phyloP scores from a whole-genome alignment of 306 rosid genomes.

The Quercus rubra region DNA sequence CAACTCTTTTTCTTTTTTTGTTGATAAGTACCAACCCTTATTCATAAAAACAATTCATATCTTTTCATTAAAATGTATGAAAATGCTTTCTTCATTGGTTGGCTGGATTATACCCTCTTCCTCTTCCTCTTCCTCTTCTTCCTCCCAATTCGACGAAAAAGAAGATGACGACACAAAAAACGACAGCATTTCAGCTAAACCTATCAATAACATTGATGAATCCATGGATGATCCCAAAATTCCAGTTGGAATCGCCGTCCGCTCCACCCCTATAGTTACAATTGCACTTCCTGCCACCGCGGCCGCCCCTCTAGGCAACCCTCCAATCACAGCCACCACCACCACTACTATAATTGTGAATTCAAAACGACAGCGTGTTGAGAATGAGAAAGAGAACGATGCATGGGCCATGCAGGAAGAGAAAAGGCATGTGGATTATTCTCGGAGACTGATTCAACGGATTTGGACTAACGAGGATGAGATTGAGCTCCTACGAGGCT shows the following conservation, averaged over 20 bases:
- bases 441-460: slow-evolving; percentile 42
- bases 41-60: not conserved
- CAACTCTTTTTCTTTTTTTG: not conserved
- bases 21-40: not conserved
- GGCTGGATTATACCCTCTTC: not conserved
- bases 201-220: not conserved
- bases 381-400: not conserved
- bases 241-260: slow-evolving; percentile 22
- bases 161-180: not conserved
- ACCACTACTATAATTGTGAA: slow-evolving; percentile 2
- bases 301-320: not conserved
- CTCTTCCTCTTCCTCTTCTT: not conserved
- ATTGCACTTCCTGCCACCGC: slow-evolving; percentile 5
- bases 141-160: slow-evolving; percentile 32
- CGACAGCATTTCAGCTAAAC: not conserved
- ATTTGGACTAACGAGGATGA: slow-evolving; percentile 67
- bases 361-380: slow-evolving; percentile 11
- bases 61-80: not conserved
- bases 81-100: not conserved
- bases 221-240: slow-evolving; percentile 5
- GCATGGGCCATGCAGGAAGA: slow-evolving; percentile 24
- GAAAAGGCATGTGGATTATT: slow-evolving; percentile 43
- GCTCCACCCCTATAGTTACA: slow-evolving; percentile 13
- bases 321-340: not conserved
- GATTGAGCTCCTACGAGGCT: slow-evolving; percentile 56